A percentile compares a stretch with the other conserved stretches of the same genome.
Evolutionary conservation across 106 monocot genomes (phyloP).

Genomic region (Acanthochlamys bracteata): DNA sequence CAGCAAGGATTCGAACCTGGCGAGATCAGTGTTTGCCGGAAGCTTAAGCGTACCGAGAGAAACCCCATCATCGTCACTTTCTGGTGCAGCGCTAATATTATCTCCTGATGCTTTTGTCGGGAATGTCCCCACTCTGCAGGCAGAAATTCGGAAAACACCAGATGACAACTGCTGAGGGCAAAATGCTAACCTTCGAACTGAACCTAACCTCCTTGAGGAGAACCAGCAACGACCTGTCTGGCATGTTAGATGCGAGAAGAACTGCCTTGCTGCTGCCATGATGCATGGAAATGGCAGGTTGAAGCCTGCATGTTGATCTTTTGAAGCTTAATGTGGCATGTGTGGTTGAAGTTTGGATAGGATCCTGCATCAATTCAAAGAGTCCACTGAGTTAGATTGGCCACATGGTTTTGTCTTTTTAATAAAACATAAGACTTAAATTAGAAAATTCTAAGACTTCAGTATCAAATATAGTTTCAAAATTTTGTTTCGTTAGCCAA

Average conservation of each 20-base stretch:
- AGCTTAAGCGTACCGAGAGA: constrained; percentile 65
- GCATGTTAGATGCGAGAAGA: background rate
- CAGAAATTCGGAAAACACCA: background rate
- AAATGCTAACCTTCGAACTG: background rate
- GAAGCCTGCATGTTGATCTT: background rate
- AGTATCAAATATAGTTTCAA: too few relatives aligned
- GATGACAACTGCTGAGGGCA: background rate
- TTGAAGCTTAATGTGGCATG: too few relatives aligned
- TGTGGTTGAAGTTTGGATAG: background rate
- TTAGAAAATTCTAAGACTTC: too few relatives aligned
- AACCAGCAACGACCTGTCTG: background rate
- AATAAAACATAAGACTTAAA: too few relatives aligned
- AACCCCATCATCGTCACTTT: constrained; percentile 35
- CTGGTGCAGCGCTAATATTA: constrained; percentile 12
- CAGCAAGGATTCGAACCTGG: constrained; percentile 26
- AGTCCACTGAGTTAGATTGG: too few relatives aligned
- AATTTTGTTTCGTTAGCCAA: too few relatives aligned
- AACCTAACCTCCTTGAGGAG: too few relatives aligned
- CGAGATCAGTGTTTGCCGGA: constrained; percentile 33
- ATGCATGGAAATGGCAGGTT: background rate
- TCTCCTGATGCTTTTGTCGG: constrained; percentile 14
- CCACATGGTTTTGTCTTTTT: too few relatives aligned
- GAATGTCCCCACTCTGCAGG: background rate
- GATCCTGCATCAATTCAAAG: background rate
- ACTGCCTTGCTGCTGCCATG: constrained; percentile 7